Base-by-base conservation (phyloP, 2,329 filamentous ascomycete genomes). In the Drechslerella dactyloides region DNA sequence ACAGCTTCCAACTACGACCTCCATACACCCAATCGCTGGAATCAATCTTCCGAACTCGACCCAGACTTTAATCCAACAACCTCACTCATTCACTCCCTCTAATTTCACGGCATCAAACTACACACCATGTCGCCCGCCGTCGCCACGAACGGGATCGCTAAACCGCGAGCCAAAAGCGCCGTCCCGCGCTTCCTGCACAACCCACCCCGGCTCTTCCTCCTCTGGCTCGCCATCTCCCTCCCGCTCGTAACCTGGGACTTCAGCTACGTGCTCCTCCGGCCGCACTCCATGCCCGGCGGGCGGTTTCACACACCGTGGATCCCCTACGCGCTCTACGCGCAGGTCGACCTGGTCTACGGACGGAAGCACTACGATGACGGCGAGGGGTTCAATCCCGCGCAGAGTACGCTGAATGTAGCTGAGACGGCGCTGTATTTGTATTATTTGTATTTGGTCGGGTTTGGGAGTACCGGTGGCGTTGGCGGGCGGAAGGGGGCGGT, bases 171-270 rank as follows among this genome's bases (percentile, higher is more conserved):
- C 5, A 15, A 44, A 44, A 15, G 4, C 15, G 10, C 30, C 30
- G 17, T 24, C 35, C 42, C 19, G 35, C 48, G 61, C 10, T 73
- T 42, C 48, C 53, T 52, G 17, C 69, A 73, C 53, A 63, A 27
- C 6, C 62, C 62, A 1, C 52, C 35, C 24, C 37, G 44, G 8
- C 52, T 73, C 30, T 54, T 60, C 21, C 83, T 91, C 48, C 75
- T 87, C 74, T 96, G 91, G 91, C 83, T 96, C 24, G 80, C 84
- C 68, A 74, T 93, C 73, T 92, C 90, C 19, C 81, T 94, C 15
- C 90, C 90, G 0, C 84, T 96, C 70, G 90, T 96, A 54, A 77
- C 86, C 56, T 96, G 92, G 92, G 92, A 96, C 81, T 85, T 85
- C 30, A 82, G 83, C 66, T 96, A 96, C 81, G 86, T 96, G 42